Evolutionary conservation across 345 rosid species (phyloP), one percentile per base, ranked within the genome.

Genomic region (Lepidium aucheri): DNA sequence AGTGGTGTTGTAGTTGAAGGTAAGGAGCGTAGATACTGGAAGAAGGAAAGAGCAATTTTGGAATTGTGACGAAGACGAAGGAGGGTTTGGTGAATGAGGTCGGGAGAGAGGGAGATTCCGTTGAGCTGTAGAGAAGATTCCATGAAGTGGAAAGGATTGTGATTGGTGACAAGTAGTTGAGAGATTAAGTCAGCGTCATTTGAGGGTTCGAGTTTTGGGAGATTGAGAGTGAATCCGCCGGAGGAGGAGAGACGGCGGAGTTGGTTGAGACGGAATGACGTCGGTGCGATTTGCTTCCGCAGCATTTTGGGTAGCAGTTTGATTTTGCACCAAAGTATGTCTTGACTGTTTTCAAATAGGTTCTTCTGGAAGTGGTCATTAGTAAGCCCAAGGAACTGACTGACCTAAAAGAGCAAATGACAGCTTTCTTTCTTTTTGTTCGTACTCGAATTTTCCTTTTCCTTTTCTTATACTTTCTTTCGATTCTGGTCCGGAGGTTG

Each of bases 51-150:
- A 41, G 77, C 87, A 38, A 90, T 69, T 50, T 90, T 90, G 77
- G 97, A 90, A 54, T 77, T 74, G 77, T 90, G 87, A 38, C 74
- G 86, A 80, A 93, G 87, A 32, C 98, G 96, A 74, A 90, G 90
- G 67, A 90, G 95, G 26, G 90, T 90, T 67, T 93, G 94, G 81
- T 87, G 47, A 63, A 90, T 75, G 68, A 90, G 84, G 44, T 67
- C 22, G 1, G 91, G 40, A 1, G 91, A 56, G 68, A 93, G 82
- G 17, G 83, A 63, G 60, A 93, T 73, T 59, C 97, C 97, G 35
- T 85, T 75, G 67, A 87, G 89, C 58, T 93, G 98, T 53, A 84
- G 82, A 46, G 89, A 81, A 1, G 96, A 86, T 72, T 90, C 98
- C 85, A 81, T 78, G 50, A 75, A 75, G 69, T 90, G 97, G 75